Percentiles rank a stretch among this genome's conserved stretches.
Conservation (phyloP, 192 early-diverging fungal species). For the Coemansia umbellata region DNA sequence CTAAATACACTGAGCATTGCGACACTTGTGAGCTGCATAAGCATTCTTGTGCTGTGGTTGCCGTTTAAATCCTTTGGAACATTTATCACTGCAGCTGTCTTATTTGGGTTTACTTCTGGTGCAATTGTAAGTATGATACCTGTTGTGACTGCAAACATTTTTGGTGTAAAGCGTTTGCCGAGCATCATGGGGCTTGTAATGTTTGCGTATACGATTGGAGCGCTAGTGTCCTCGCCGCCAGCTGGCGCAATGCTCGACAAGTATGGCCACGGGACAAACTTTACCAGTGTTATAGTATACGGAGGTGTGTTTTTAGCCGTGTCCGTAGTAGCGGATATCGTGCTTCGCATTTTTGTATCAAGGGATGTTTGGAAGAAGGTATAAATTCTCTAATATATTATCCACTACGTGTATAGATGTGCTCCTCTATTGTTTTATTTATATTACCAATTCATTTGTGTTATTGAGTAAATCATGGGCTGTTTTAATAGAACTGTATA, state of each 20-base stretch:
- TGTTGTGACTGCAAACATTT: constrained; percentile 15
- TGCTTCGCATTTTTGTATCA: constrained; percentile 12
- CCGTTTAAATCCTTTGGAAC: constrained; percentile 13
- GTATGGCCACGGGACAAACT: constrained; percentile 25
- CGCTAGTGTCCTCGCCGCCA: constrained; percentile 17
- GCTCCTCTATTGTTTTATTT: no score
- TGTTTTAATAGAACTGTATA: no score
- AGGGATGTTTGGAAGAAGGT: background rate
- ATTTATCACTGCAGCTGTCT: constrained; percentile 8
- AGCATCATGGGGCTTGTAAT: constrained; percentile 29
- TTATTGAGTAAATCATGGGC: no score
- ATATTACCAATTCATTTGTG: no score
- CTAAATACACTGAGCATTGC: constrained; percentile 13
- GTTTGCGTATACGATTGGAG: constrained; percentile 14
- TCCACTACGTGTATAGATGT: no score
- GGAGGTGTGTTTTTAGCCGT: constrained; percentile 16
- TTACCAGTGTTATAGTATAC: constrained; percentile 19
- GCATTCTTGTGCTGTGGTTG: constrained; percentile 30
- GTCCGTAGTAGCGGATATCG: constrained; percentile 2
- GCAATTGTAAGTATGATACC: constrained; percentile 25
- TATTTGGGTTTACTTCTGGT: constrained; percentile 30
- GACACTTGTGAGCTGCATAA: constrained; percentile 1
- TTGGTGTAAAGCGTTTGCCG: constrained; percentile 22
- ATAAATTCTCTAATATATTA: no score
- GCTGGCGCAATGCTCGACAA: constrained; percentile 22